A percentile compares a stretch with the other conserved stretches of the same genome.
phyloP scores from a whole-genome alignment of 1,284 basidiomycete genomes.

The Papiliotrema nemorosa region DNA sequence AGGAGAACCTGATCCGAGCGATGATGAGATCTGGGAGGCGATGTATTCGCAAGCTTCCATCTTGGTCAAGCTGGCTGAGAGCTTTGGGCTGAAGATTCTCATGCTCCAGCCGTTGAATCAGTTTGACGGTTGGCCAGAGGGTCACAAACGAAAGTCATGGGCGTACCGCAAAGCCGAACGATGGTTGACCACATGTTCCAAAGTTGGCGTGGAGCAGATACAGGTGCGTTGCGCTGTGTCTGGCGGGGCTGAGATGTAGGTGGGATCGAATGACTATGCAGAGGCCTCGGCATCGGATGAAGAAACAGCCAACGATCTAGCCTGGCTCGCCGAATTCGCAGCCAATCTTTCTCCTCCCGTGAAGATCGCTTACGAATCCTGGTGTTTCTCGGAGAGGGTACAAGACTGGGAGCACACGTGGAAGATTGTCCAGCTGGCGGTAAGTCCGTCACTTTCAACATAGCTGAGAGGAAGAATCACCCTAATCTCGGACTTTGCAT shows the following conservation, averaged over 20 bases:
- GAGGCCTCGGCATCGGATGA: conserved; percentile 12
- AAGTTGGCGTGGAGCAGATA: not conserved
- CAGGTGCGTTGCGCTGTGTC: not conserved
- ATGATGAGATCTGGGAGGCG: conserved; percentile 10
- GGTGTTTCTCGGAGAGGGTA: conserved; percentile 17
- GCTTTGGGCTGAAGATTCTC: conserved; percentile 7
- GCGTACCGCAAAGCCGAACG: conserved; percentile 10
- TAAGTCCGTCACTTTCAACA: not conserved
- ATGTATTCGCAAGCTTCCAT: conserved; percentile 8
- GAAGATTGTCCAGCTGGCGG: conserved; percentile 16
- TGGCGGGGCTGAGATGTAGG: conserved; percentile 1
- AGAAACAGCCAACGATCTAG: conserved; percentile 12
- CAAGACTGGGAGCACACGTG: conserved; percentile 14
- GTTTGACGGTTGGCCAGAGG: conserved; percentile 15
- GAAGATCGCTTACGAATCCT: conserved; percentile 24
- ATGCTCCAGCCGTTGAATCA: conserved; percentile 17
- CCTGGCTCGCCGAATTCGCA: conserved; percentile 17
- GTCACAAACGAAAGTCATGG: conserved; percentile 6
- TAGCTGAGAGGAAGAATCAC: conserved; percentile 6
- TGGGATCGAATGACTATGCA: conserved; percentile 19
- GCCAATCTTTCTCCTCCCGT: conserved; percentile 7
- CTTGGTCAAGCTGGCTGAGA: conserved; percentile 2
- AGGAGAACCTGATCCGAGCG: conserved; percentile 18
- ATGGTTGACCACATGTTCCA: conserved; percentile 5
- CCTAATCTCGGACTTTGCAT: conserved; percentile 17